Percentiles rank a stretch among this genome's conserved stretches.
Evolutionary conservation across 208 protist genomes (phyloP).

Genomic region (Trypanosoma melophagium): DNA sequence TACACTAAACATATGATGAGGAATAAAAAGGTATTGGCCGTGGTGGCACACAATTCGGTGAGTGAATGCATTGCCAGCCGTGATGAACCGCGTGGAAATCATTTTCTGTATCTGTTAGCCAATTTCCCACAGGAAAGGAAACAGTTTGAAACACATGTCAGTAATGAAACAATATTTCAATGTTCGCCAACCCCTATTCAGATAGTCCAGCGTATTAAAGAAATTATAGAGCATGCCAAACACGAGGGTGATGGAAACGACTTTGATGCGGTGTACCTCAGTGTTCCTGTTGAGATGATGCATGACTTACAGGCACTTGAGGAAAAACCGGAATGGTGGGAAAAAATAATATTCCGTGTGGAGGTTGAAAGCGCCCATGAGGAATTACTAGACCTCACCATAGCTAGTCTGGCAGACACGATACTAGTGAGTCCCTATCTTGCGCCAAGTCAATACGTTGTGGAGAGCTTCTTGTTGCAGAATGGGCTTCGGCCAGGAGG

Average conservation of each 20-base stretch:
- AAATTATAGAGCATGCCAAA: conserved; percentile 24
- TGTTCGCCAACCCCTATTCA: conserved; percentile 39
- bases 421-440: conserved; percentile 49
- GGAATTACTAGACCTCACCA: conserved; percentile 44
- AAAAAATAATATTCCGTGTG: conserved; percentile 26
- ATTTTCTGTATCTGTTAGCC: conserved; percentile 48
- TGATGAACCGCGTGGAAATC: conserved; percentile 31
- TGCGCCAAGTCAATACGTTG: conserved; percentile 36
- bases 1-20: conserved; percentile 18
- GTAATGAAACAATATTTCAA: conserved; percentile 29
- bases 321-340: conserved; percentile 16
- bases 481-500: conserved; percentile 27
- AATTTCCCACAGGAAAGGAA: conserved; percentile 34
- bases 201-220: conserved; percentile 23
- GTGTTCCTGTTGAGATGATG: conserved; percentile 23
- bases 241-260: neutral
- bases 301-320: conserved; percentile 32
- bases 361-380: conserved; percentile 24
- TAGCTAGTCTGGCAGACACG: conserved; percentile 33
- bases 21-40: conserved; percentile 25
- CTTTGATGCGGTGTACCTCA: conserved; percentile 44
- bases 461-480: conserved; percentile 51
- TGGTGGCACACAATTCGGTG: conserved; percentile 33
- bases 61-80: conserved; percentile 25
- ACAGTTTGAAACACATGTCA: conserved; percentile 25